Conservation (phyloP, 2,329 filamentous ascomycete species). For the Cladosporium cucumerinum region DNA sequence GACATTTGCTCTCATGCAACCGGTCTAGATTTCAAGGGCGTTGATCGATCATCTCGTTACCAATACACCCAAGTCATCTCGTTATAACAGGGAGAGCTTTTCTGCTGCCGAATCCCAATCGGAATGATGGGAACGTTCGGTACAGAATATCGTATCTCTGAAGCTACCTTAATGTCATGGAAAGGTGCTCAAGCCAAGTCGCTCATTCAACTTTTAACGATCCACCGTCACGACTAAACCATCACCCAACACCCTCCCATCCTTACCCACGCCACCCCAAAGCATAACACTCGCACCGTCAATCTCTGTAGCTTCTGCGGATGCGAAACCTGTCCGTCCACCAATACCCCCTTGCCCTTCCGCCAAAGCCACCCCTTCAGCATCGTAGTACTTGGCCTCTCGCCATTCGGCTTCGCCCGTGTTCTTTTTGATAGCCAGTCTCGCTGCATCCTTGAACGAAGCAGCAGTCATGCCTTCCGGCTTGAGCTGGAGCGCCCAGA, state of each 20-base stretch:
- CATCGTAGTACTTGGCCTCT: conserved; percentile 49
- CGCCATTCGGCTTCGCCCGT: conserved; percentile 51
- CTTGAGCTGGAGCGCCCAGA: conserved; percentile 54
- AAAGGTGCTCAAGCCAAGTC: not conserved
- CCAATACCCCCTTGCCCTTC: conserved; percentile 38
- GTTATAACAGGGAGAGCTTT: not conserved
- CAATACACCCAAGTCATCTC: not conserved
- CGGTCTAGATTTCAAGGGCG: not conserved
- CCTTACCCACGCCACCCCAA: conserved; percentile 52
- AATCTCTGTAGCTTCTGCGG: conserved; percentile 40
- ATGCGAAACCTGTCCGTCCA: conserved; percentile 39
- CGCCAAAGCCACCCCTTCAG: conserved; percentile 37
- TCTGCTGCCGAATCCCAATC: not conserved
- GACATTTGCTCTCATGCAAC: not conserved
- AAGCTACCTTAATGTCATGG: not conserved
- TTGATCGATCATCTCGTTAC: not conserved
- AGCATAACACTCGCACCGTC: conserved; percentile 49
- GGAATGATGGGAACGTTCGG: not conserved
- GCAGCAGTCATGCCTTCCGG: conserved; percentile 47
- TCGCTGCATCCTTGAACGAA: conserved; percentile 50
- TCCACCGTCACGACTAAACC: conserved; percentile 43
- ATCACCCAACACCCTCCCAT: conserved; percentile 41
- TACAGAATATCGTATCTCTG: not conserved
- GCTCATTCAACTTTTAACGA: conserved; percentile 6
- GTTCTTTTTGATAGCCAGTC: conserved; percentile 43